phyloP scores from a whole-genome alignment of 352 stramenopile genomes.

The Phytophthora macrochlamydospora region DNA sequence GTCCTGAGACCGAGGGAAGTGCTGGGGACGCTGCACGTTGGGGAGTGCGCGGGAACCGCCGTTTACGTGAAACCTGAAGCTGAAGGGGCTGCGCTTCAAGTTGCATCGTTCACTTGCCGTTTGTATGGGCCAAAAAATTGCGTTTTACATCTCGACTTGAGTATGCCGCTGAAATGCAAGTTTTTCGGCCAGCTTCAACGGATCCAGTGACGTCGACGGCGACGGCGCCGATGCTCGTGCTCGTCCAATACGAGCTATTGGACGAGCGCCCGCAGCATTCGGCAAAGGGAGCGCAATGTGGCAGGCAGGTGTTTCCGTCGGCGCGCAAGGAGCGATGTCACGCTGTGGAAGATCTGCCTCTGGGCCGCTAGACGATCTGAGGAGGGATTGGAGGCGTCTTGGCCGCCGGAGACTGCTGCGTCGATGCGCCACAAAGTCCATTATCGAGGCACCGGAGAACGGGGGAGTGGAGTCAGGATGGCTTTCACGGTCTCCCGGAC shows the following conservation, averaged over 20 bases:
- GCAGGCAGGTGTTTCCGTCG: too few relatives aligned
- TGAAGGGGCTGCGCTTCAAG: background rate
- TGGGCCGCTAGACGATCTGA: too few relatives aligned
- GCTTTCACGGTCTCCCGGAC: conserved; percentile 1
- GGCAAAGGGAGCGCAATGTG: too few relatives aligned
- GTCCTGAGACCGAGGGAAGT: conserved; percentile 2
- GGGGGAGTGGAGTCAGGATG: background rate
- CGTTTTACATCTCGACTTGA: background rate
- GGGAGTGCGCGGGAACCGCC: background rate
- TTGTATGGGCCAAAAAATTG: background rate
- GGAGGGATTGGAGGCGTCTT: too few relatives aligned
- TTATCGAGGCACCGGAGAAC: background rate
- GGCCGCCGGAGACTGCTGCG: too few relatives aligned
- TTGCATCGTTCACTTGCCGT: background rate
- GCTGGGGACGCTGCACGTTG: background rate
- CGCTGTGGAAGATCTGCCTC: too few relatives aligned
- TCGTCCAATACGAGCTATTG: background rate
- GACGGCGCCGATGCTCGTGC: background rate
- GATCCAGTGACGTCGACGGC: too few relatives aligned
- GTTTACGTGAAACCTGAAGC: background rate
- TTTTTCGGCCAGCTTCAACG: too few relatives aligned
- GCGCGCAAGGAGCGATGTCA: too few relatives aligned
- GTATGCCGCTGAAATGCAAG: background rate
- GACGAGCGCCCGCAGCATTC: background rate
- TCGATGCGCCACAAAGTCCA: too few relatives aligned